Evolutionary conservation across 2,329 filamentous ascomycete species (phyloP).

Genomic region (Claviceps sp.): DNA sequence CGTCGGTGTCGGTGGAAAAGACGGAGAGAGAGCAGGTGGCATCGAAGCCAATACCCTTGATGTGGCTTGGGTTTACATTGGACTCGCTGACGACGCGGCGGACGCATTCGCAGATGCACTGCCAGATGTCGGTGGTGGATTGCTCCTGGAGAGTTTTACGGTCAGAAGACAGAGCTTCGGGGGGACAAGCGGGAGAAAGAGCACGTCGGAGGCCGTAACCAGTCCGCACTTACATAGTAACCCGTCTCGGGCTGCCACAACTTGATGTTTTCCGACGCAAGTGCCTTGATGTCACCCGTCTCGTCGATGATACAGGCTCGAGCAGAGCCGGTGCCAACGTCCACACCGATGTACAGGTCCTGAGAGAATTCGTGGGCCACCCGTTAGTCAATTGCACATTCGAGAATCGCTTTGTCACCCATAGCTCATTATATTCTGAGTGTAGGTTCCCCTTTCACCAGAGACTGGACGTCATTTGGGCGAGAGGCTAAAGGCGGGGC

Average conservation of each 20-base stretch:
- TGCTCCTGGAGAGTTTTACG: constrained; percentile 50
- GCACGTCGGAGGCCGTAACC: neutral
- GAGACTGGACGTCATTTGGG: neutral
- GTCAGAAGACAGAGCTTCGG: neutral
- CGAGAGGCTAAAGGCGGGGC: neutral
- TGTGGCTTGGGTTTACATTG: constrained; percentile 57
- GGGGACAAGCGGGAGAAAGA: neutral
- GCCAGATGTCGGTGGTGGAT: constrained; percentile 96
- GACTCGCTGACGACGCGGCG: constrained; percentile 72
- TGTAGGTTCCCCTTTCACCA: neutral
- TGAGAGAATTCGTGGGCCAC: constrained; percentile 12
- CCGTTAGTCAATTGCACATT: neutral
- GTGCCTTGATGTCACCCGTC: constrained; percentile 71
- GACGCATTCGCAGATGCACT: constrained; percentile 81
- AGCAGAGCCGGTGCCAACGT: constrained; percentile 92
- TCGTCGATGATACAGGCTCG: constrained; percentile 91
- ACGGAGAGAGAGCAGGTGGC: constrained; percentile 96
- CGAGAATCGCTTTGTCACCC: too few species aligned
- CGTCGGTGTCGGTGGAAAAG: constrained; percentile 77
- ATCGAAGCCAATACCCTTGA: constrained; percentile 91
- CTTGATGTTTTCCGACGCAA: constrained; percentile 64
- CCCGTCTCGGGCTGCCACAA: constrained; percentile 67
- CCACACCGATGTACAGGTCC: constrained; percentile 68
- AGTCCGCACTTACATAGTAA: constrained; percentile 45
- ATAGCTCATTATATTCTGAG: neutral